Conservation (phyloP, 345 rosid genomes). For the Pistacia integerrima region DNA sequence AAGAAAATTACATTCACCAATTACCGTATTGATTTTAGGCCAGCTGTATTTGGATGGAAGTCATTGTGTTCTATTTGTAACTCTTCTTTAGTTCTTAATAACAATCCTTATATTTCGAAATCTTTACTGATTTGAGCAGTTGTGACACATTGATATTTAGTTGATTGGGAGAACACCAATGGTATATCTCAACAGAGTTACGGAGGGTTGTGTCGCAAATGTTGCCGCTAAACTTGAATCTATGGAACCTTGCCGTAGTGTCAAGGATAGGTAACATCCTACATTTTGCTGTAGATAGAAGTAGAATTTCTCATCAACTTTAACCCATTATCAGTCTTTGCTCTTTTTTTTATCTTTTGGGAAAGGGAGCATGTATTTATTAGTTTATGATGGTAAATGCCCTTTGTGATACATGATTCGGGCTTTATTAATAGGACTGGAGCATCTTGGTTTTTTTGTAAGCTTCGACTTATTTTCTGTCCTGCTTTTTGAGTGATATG, state of each 20-base stretch:
- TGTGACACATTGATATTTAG: conserved; percentile 47
- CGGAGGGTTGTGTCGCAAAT: conserved; percentile 72
- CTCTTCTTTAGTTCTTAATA: not conserved
- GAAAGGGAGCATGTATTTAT: not conserved
- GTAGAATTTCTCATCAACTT: too few relatives aligned
- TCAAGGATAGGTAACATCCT: conserved; percentile 70
- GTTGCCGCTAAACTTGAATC: conserved; percentile 97
- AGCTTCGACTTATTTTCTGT: not conserved
- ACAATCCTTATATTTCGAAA: conserved; percentile 22
- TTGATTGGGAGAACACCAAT: conserved; percentile 93
- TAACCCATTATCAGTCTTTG: not conserved
- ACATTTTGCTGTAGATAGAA: too few relatives aligned
- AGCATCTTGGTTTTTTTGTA: not conserved
- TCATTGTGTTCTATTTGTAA: not conserved
- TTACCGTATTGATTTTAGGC: not conserved
- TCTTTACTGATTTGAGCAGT: conserved; percentile 30
- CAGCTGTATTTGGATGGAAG: not conserved
- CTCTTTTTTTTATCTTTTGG: not conserved
- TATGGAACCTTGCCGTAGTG: conserved; percentile 94
- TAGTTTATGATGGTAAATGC: not conserved
- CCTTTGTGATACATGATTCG: not conserved
- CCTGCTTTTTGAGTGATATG: not conserved
- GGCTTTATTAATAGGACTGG: not conserved
- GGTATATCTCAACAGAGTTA: conserved; percentile 88
- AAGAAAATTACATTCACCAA: too few relatives aligned